These are phyloP conservation scores for Auxenochlorella protothecoides DNA, from an alignment of 139 green algal species.

Conservation along the genomic window DNA sequence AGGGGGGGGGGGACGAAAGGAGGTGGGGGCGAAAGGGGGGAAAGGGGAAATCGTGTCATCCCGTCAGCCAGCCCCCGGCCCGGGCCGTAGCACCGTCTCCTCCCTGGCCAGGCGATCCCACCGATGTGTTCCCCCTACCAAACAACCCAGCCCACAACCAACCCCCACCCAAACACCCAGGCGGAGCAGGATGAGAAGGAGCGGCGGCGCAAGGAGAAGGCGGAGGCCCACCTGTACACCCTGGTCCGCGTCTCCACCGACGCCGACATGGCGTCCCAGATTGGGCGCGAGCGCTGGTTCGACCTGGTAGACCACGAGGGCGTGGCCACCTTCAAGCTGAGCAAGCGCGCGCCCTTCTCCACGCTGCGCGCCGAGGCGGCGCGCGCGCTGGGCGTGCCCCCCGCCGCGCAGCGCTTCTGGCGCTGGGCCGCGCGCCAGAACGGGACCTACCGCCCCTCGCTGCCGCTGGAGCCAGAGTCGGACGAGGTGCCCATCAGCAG, in stretches of 20 bases:
- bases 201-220: constrained; percentile 49
- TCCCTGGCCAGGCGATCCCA: too few species aligned
- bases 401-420: constrained; percentile 80
- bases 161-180: constrained; percentile 10
- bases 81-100: too few species aligned
- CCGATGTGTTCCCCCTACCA: too few species aligned
- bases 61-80: too few species aligned
- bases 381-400: constrained; percentile 55
- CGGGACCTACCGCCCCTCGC: constrained; percentile 52
- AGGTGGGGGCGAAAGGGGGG: too few species aligned
- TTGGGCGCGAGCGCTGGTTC: constrained; percentile 61
- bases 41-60: too few species aligned
- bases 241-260: constrained; percentile 44
- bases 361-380: constrained; percentile 66
- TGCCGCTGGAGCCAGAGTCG: constrained; percentile 36
- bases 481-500: constrained; percentile 20
- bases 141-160: too few species aligned
- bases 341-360: constrained; percentile 69
- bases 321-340: constrained; percentile 27
- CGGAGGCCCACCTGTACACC: constrained; percentile 89
- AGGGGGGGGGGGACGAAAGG: too few species aligned
- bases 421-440: constrained; percentile 74
- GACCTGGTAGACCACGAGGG: constrained; percentile 84
- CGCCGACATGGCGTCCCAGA: constrained; percentile 54
- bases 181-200: constrained; percentile 66